These are phyloP conservation scores for Hypericum androsaemum DNA, from an alignment of 345 rosid genomes.

Conservation along the genomic window DNA sequence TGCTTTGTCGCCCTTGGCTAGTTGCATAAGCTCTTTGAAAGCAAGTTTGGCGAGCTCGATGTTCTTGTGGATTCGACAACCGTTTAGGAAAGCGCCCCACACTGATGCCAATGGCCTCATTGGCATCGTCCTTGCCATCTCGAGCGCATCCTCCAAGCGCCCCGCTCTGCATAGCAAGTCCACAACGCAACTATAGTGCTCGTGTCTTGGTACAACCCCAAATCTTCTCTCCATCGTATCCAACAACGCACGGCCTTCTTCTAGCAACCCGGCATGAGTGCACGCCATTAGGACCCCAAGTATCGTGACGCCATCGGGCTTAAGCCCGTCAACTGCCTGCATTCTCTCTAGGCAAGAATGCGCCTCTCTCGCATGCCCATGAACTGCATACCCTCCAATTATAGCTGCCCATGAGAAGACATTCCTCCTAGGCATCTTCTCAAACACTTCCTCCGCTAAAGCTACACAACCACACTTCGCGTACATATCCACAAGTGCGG, in stretches of 20 bases:
- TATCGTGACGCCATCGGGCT: slow-evolving; percentile 42
- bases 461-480: slow-evolving; percentile 48
- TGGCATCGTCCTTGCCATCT: slow-evolving; percentile 41
- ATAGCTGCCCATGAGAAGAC: slow-evolving; percentile 50
- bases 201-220: slow-evolving; percentile 38
- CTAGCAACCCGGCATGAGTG: slow-evolving; percentile 42
- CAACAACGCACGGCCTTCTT: slow-evolving; percentile 32
- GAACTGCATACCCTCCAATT: slow-evolving; percentile 37
- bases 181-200: slow-evolving; percentile 53
- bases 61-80: slow-evolving; percentile 47
- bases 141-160: slow-evolving; percentile 36
- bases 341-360: slow-evolving; percentile 33
- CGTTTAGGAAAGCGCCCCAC: slow-evolving; percentile 51
- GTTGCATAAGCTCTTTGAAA: slow-evolving; percentile 31
- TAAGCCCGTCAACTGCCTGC: slow-evolving; percentile 28
- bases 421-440: slow-evolving; percentile 36
- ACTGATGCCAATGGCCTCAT: slow-evolving; percentile 53
- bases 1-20: slow-evolving; percentile 29
- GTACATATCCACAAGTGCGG: slow-evolving; percentile 54
- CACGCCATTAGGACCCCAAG: slow-evolving; percentile 44
- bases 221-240: slow-evolving; percentile 32
- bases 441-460: slow-evolving; percentile 34
- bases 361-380: slow-evolving; percentile 37
- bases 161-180: slow-evolving; percentile 54
- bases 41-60: slow-evolving; percentile 49